Evolutionary conservation across 2,329 filamentous ascomycete species (phyloP).

Genomic region (Xylaria polymorpha): DNA sequence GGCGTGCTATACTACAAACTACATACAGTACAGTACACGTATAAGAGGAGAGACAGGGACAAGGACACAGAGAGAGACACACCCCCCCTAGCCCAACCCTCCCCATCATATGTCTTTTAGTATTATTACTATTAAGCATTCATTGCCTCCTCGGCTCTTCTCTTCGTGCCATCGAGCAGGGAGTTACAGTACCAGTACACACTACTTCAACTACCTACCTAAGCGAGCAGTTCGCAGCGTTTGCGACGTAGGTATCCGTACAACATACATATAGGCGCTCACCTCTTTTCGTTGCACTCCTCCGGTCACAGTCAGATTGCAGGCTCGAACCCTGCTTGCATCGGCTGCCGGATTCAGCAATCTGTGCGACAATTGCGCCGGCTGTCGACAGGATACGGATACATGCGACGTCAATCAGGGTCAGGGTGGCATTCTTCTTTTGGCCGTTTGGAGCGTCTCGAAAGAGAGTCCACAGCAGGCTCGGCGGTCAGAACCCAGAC

Average conservation of each 20-base stretch:
- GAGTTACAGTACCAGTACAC: background rate
- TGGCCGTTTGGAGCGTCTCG: slow-evolving; percentile 31
- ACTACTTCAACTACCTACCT: slow-evolving; percentile 23
- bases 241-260: slow-evolving; percentile 30
- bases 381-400: slow-evolving; percentile 38
- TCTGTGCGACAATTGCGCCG: slow-evolving; percentile 35
- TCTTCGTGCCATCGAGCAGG: slow-evolving; percentile 37
- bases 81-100: background rate
- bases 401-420: slow-evolving; percentile 63
- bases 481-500: slow-evolving; percentile 22
- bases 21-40: background rate
- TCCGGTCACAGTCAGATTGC: slow-evolving; percentile 29
- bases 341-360: slow-evolving; percentile 37
- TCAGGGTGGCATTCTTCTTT: slow-evolving; percentile 42
- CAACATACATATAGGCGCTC: slow-evolving; percentile 20
- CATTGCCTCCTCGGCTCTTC: slow-evolving; percentile 22
- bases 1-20: background rate
- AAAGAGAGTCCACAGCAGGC: slow-evolving; percentile 28
- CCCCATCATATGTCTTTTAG: slow-evolving; percentile 14
- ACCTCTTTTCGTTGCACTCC: slow-evolving; percentile 32
- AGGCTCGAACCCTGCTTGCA: slow-evolving; percentile 35
- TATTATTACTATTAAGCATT: background rate
- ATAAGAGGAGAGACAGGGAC: background rate
- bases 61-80: background rate
- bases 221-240: slow-evolving; percentile 38